These are phyloP conservation scores for Leucoagaricus sp. DNA, from an alignment of 1,284 basidiomycete species.

Conservation along the genomic window DNA sequence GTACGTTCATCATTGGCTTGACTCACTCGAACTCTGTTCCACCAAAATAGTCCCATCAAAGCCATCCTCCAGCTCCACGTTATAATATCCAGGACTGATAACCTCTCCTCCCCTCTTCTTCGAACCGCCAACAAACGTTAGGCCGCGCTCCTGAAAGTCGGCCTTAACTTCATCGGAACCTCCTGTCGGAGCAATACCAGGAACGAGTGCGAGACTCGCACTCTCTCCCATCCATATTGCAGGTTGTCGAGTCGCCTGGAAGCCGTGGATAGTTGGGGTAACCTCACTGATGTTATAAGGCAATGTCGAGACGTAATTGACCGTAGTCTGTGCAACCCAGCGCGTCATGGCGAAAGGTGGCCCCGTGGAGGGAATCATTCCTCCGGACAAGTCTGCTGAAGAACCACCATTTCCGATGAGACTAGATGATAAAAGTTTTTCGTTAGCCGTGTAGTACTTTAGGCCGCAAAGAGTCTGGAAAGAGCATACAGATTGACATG, in stretches of 20 bases:
- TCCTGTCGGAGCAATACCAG: constrained; percentile 42
- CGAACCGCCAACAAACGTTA: constrained; percentile 44
- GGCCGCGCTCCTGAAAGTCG: constrained; percentile 37
- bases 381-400: constrained; percentile 67
- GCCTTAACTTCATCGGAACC: constrained; percentile 16
- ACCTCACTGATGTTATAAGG: constrained; percentile 57
- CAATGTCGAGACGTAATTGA: constrained; percentile 74
- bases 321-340: constrained; percentile 72
- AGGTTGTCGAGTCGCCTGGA: constrained; percentile 72
- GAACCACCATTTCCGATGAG: constrained; percentile 74
- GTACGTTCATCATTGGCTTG: background rate
- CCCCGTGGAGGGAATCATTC: constrained; percentile 71
- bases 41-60: constrained; percentile 54
- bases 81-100: constrained; percentile 69
- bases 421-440: constrained; percentile 17
- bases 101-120: constrained; percentile 48
- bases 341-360: constrained; percentile 84
- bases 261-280: constrained; percentile 12
- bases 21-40: constrained; percentile 72
- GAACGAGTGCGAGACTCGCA: constrained; percentile 64
- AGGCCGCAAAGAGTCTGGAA: background rate
- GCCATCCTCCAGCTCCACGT: constrained; percentile 55
- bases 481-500: constrained; percentile 50
- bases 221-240: constrained; percentile 92
- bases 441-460: background rate